These are phyloP conservation scores for Rhazya stricta DNA, from an alignment of 257 asterid species.

Conservation along the genomic window DNA sequence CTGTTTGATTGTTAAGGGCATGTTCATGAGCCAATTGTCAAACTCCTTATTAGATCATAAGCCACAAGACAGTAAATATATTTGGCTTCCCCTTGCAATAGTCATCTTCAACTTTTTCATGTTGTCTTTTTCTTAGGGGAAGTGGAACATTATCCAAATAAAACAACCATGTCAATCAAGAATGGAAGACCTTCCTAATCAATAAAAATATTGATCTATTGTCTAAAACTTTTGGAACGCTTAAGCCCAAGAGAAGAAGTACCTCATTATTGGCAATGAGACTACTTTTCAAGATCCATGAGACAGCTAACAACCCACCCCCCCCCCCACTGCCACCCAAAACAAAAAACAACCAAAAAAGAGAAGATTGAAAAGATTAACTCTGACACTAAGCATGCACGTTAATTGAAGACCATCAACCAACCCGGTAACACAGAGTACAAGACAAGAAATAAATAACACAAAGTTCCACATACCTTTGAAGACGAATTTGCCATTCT, in stretches of 20 bases:
- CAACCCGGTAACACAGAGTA: neutral
- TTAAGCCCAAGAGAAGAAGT: conserved; percentile 4
- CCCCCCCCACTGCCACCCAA: no score
- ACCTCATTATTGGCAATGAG: neutral
- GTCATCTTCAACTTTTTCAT: neutral
- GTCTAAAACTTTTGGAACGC: neutral
- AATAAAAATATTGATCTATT: neutral
- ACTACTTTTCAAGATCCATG: neutral
- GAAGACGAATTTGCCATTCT: conserved; percentile 82
- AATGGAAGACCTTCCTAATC: neutral
- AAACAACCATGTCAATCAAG: neutral
- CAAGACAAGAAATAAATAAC: conserved; percentile 12
- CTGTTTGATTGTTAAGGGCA: neutral
- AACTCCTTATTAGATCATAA: neutral
- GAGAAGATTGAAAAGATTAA: neutral
- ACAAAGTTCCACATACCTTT: conserved; percentile 52
- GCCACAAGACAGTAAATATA: conserved; percentile 1
- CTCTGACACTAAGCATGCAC: neutral
- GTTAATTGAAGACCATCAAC: neutral
- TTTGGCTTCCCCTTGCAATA: neutral
- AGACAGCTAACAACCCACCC: neutral
- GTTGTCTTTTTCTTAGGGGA: neutral
- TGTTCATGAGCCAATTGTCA: neutral
- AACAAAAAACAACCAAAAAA: no score
- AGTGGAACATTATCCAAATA: neutral